phyloP scores from a whole-genome alignment of 768 basidiomycete genomes.

The Phaffia tasmanica region DNA sequence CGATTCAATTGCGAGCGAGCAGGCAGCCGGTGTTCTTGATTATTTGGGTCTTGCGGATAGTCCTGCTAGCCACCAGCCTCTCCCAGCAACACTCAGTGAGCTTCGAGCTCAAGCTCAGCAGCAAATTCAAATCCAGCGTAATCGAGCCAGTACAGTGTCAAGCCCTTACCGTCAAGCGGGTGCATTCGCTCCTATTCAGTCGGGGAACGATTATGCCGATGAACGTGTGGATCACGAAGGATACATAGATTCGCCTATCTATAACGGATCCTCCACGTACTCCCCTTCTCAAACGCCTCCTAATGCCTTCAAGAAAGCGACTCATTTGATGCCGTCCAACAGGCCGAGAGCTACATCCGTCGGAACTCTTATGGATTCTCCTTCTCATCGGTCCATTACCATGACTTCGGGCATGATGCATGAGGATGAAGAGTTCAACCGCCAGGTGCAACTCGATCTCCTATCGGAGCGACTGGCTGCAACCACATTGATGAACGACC shows the following conservation, averaged over 20 bases:
- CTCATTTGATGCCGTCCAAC: constrained; percentile 19
- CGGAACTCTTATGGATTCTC: constrained; percentile 32
- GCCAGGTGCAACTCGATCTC: constrained; percentile 7
- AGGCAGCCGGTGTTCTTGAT: constrained; percentile 87
- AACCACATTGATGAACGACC: not conserved
- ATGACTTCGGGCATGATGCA: constrained; percentile 20
- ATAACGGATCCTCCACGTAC: not conserved
- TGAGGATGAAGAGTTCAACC: constrained; percentile 4
- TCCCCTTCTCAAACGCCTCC: constrained; percentile 18
- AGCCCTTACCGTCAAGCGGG: constrained; percentile 59
- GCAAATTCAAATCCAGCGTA: constrained; percentile 56
- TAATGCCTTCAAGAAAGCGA: constrained; percentile 24
- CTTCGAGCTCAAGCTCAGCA: constrained; percentile 80
- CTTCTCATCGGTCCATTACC: constrained; percentile 22
- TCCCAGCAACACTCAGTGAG: constrained; percentile 75
- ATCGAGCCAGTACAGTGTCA: constrained; percentile 83
- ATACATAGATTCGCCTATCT: constrained; percentile 7
- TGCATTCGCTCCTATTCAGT: constrained; percentile 39
- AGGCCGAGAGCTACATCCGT: constrained; percentile 38
- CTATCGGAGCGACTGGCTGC: not conserved
- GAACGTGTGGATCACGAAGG: constrained; percentile 62
- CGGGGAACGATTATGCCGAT: constrained; percentile 42
- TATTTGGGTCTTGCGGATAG: constrained; percentile 85
- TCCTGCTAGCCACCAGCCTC: constrained; percentile 44
- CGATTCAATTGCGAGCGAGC: constrained; percentile 48